These are phyloP conservation scores for Mycosarcoma maydis DNA, from an alignment of 1,284 basidiomycete genomes.

Conservation along the genomic window DNA sequence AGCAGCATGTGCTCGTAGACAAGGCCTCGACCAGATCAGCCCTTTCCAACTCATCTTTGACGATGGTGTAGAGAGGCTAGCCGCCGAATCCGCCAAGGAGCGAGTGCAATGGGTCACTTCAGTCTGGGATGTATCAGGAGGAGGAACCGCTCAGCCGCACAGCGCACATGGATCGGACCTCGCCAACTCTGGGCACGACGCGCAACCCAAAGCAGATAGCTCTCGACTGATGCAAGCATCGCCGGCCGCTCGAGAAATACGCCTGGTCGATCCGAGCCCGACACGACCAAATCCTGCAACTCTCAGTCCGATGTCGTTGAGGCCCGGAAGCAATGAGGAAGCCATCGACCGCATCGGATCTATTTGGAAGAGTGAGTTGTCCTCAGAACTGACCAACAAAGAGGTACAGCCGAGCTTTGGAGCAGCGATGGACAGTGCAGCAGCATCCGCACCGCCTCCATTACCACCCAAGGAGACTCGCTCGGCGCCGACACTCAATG, in stretches of 20 bases:
- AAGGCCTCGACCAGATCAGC: constrained; percentile 44
- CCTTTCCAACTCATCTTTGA: constrained; percentile 63
- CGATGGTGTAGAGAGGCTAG: constrained; percentile 60
- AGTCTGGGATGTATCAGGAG: constrained; percentile 33
- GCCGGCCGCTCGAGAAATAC: constrained; percentile 3
- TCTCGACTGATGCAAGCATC: constrained; percentile 1
- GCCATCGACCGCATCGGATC: constrained; percentile 46
- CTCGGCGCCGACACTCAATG: not conserved
- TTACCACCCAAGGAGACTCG: constrained; percentile 46
- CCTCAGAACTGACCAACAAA: constrained; percentile 37
- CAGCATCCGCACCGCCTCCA: constrained; percentile 36
- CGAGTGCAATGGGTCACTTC: constrained; percentile 55
- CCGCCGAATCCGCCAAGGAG: constrained; percentile 51
- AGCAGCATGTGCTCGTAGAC: constrained; percentile 40
- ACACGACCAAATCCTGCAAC: constrained; percentile 6
- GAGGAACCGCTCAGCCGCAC: constrained; percentile 5
- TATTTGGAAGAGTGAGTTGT: constrained; percentile 54
- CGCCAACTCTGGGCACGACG: constrained; percentile 20
- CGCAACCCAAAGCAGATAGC: not conserved
- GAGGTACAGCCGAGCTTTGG: constrained; percentile 40
- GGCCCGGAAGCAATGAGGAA: constrained; percentile 37
- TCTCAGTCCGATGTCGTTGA: constrained; percentile 16
- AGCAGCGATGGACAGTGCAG: constrained; percentile 28
- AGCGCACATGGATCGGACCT: constrained; percentile 19
- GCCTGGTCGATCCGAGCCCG: constrained; percentile 10